Evolutionary conservation across 129 eudicot genomes (phyloP).

Genomic region (Tagetes erecta): DNA sequence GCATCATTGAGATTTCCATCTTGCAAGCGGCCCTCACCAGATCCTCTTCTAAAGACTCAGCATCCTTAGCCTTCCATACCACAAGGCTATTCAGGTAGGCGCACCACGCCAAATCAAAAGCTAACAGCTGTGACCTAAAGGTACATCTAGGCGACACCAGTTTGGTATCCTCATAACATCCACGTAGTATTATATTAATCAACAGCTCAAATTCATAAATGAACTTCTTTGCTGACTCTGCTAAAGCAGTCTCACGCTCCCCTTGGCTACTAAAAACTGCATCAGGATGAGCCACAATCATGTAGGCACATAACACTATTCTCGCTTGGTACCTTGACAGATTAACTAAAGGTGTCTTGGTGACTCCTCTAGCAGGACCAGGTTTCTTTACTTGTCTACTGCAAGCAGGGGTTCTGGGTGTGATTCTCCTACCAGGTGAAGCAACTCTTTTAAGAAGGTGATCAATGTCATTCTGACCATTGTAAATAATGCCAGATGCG

Average conservation of each 20-base stretch:
- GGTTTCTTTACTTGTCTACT: conserved; percentile 39
- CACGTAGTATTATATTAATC: conserved; percentile 53
- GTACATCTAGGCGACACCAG: conserved; percentile 34
- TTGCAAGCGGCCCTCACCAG: conserved; percentile 94
- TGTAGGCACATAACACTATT: conserved; percentile 82
- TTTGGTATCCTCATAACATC: conserved; percentile 44
- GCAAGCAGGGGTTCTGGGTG: background rate
- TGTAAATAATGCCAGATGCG: conserved; percentile 26
- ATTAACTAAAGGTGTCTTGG: conserved; percentile 41
- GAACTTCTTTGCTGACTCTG: conserved; percentile 61
- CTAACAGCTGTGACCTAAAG: conserved; percentile 76
- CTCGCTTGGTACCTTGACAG: conserved; percentile 84
- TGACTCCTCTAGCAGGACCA: conserved; percentile 27
- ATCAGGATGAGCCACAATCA: conserved; percentile 82
- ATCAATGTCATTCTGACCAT: conserved; percentile 52
- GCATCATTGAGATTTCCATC: conserved; percentile 91
- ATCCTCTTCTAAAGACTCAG: conserved; percentile 81
- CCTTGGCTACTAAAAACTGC: conserved; percentile 83
- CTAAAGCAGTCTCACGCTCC: conserved; percentile 67
- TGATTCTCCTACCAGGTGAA: conserved; percentile 41
- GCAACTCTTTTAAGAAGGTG: conserved; percentile 92
- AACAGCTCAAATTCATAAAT: conserved; percentile 69
- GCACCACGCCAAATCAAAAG: conserved; percentile 95
- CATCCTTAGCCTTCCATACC: conserved; percentile 98
- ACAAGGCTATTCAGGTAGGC: conserved; percentile 83